Conservation (phyloP, 352 stramenopile species). For the Phytopythium cucurbitacearum region DNA sequence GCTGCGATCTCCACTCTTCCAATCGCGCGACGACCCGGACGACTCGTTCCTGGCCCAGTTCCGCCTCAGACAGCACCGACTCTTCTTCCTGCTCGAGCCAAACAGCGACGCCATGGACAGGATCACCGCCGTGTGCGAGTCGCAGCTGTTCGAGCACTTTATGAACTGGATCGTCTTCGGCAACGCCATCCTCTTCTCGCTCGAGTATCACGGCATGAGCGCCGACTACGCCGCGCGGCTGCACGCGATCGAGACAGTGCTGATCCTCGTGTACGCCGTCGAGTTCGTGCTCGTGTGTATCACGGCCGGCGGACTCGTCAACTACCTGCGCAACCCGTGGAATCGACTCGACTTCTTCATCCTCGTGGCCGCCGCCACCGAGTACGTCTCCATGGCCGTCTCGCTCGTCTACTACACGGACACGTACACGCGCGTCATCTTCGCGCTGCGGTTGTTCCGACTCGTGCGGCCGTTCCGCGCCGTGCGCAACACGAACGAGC, state of each 20-base stretch:
- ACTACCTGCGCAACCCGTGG: slow-evolving; percentile 78
- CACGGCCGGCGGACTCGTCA: slow-evolving; percentile 43
- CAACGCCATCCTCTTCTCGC: slow-evolving; percentile 70
- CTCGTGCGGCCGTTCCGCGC: slow-evolving; percentile 73
- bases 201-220: slow-evolving; percentile 77
- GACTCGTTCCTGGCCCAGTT: slow-evolving; percentile 58
- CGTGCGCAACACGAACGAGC: slow-evolving; percentile 69
- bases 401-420: slow-evolving; percentile 62
- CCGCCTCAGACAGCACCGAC: slow-evolving; percentile 46
- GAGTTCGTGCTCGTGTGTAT: slow-evolving; percentile 68
- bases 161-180: slow-evolving; percentile 75
- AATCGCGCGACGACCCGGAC: slow-evolving; percentile 31
- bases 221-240: slow-evolving; percentile 45
- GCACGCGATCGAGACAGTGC: slow-evolving; percentile 57
- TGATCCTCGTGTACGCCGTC: slow-evolving; percentile 65
- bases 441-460: slow-evolving; percentile 77
- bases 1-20: slow-evolving; percentile 52
- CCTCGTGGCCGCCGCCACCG: slow-evolving; percentile 53
- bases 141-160: slow-evolving; percentile 61
- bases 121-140: slow-evolving; percentile 46
- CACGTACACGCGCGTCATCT: slow-evolving; percentile 65
- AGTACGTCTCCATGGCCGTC: slow-evolving; percentile 54
- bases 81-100: slow-evolving; percentile 63
- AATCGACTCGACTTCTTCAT: slow-evolving; percentile 78
- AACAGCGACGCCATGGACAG: slow-evolving; percentile 43